Evolutionary conservation across 139 green algal genomes (phyloP), one percentile per base, ranked within the genome.

Genomic region (Tetraselmis striata): DNA sequence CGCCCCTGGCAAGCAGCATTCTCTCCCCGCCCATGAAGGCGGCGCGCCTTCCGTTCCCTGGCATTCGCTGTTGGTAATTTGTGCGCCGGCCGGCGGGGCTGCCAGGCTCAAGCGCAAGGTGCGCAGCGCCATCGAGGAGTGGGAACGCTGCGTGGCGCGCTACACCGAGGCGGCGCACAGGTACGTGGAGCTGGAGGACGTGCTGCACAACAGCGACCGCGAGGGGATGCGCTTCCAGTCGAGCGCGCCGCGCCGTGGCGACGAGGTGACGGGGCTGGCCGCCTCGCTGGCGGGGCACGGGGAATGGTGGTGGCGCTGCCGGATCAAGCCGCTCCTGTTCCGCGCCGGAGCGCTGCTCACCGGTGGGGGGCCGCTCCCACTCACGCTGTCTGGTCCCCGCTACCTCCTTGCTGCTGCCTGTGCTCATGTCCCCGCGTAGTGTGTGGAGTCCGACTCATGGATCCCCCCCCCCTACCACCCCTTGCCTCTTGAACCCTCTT

Each of bases 281-380:
- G 29, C 23, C n/a, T 67, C 31, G n/a, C 22, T 81, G 59, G 32
- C 32, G 45, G 45, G 45, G 18, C 31, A 81, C 26, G 2, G 59
- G 79, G 75, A 85, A 59, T 91, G 87, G 87, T 87, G 87, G 84
- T 91, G 87, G 89, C 78, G 74, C 5, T 90, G 85, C 81, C 2
- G 32, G 28, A 67, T 67, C 45, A 67, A 67, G 18, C 45, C 45
- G 45, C 45, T 67, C 45, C 45, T 67, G 45, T 67, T 67, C 18
- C 45, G 45, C 5, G 18, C 18, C 45, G 5, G 45, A 5, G 45
- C 45, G 11, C 11, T 67, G 11, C 45, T 67, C 45, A 67, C 45
- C 5, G 45, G 45, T 67, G 11, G 18, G n/a, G n/a, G n/a, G n/a
- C n/a, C n/a, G n/a, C n/a, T n/a, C n/a, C n/a, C n/a, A n/a, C n/a